Evolutionary conservation across 352 stramenopile species (phyloP).

Genomic region (Globisporangium sylvaticum): DNA sequence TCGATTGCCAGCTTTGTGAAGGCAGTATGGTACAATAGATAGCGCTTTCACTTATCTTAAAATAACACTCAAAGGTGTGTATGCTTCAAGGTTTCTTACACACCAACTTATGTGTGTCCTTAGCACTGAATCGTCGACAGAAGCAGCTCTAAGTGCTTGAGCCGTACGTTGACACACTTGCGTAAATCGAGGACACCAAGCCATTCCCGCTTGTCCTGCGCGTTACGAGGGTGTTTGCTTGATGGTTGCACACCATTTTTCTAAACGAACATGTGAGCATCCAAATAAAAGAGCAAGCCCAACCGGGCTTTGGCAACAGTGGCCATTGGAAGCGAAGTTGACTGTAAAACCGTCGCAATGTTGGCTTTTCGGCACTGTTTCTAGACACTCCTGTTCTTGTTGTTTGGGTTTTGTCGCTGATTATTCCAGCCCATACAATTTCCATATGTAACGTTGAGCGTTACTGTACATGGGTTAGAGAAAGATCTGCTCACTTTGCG

Average conservation of each 20-base stretch:
- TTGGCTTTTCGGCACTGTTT: not conserved
- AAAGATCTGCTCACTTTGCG: not conserved
- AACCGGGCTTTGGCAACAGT: not conserved
- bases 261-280: not conserved
- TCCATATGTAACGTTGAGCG: not conserved
- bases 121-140: too few species aligned
- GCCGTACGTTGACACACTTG: not conserved
- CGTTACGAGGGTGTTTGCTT: not conserved
- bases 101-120: too few species aligned
- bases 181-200: not conserved
- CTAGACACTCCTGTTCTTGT: not conserved
- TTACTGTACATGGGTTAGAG: slow-evolving; percentile 1
- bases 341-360: not conserved
- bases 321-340: not conserved
- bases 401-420: not conserved
- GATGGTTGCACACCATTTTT: not conserved
- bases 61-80: too few species aligned
- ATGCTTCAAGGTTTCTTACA: too few species aligned
- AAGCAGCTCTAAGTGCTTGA: not conserved
- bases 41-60: too few species aligned
- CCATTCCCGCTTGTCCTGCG: not conserved
- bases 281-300: not conserved
- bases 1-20: too few species aligned
- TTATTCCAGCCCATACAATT: not conserved
- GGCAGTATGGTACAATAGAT: too few species aligned